A percentile compares a stretch with the other conserved stretches of the same genome.
These are phyloP conservation scores for Choiromyces venosus DNA, from an alignment of 495 filamentous ascomycete genomes.

Conservation along the genomic window DNA sequence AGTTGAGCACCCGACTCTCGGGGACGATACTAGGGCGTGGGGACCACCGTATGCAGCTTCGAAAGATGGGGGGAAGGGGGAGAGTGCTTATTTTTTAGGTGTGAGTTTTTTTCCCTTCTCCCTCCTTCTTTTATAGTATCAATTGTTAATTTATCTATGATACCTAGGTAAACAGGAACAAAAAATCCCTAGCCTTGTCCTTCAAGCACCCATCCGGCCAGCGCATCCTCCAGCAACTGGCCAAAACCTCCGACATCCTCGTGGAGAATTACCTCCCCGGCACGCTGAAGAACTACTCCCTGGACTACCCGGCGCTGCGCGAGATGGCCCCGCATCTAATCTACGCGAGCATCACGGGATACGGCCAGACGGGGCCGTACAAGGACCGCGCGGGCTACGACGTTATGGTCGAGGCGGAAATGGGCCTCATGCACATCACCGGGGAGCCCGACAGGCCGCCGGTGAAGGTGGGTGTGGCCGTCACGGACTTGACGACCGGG, in stretches of 20 bases:
- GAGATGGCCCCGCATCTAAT: constrained; percentile 74
- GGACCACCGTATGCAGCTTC: constrained; percentile 83
- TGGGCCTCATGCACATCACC: constrained; percentile 98
- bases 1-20: constrained; percentile 83
- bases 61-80: constrained; percentile 71
- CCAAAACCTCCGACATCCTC: constrained; percentile 77
- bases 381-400: constrained; percentile 87
- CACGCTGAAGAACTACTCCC: constrained; percentile 78
- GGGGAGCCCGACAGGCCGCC: constrained; percentile 80
- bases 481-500: constrained; percentile 92
- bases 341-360: constrained; percentile 62
- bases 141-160: background rate
- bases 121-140: background rate
- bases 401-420: constrained; percentile 98
- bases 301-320: constrained; percentile 75
- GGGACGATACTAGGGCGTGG: constrained; percentile 95
- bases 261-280: constrained; percentile 97
- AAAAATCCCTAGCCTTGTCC: constrained; percentile 86
- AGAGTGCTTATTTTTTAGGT: constrained; percentile 89
- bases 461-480: constrained; percentile 94
- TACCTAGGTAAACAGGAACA: constrained; percentile 52
- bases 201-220: constrained; percentile 80
- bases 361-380: constrained; percentile 91
- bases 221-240: constrained; percentile 77
- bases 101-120: constrained; percentile 49